Conservation (phyloP, 2,329 filamentous ascomycete species). For the Sporothrix euskadiensis region DNA sequence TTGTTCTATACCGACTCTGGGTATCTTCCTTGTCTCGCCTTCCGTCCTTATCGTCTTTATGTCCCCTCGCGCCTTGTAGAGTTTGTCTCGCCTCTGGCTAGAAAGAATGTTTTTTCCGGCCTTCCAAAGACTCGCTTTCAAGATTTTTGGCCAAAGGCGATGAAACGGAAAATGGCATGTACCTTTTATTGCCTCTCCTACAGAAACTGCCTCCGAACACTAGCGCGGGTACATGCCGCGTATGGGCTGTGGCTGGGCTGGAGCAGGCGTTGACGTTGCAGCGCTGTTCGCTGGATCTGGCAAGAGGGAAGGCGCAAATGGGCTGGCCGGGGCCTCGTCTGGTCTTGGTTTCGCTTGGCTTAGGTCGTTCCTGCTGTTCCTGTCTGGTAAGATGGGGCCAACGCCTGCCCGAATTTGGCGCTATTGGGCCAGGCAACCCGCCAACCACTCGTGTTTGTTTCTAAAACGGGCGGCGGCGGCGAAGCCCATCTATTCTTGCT, state of each 20-base stretch:
- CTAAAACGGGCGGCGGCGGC: constrained; percentile 26
- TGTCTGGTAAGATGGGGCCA: background rate
- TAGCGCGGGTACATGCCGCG: constrained; percentile 21
- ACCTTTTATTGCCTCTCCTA: constrained; percentile 12
- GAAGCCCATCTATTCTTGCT: background rate
- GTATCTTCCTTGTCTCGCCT: constrained; percentile 1
- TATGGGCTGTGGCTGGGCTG: background rate
- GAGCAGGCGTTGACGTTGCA: background rate
- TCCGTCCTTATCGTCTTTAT: background rate
- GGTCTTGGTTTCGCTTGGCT: constrained; percentile 10
- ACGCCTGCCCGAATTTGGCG: background rate
- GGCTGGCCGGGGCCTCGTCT: background rate
- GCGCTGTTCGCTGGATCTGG: background rate
- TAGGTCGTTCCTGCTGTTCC: background rate
- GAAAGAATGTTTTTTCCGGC: constrained; percentile 21
- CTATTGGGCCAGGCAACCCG: constrained; percentile 9
- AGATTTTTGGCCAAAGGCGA: background rate
- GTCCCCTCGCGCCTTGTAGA: background rate
- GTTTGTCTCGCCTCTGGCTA: background rate
- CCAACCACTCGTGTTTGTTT: constrained; percentile 26
- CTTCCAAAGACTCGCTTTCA: constrained; percentile 4
- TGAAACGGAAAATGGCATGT: background rate
- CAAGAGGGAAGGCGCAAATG: background rate
- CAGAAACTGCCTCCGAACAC: background rate
- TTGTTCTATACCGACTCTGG: background rate